phyloP scores from a whole-genome alignment of 305 asterid genomes.

The Fraxinus baroniana region DNA sequence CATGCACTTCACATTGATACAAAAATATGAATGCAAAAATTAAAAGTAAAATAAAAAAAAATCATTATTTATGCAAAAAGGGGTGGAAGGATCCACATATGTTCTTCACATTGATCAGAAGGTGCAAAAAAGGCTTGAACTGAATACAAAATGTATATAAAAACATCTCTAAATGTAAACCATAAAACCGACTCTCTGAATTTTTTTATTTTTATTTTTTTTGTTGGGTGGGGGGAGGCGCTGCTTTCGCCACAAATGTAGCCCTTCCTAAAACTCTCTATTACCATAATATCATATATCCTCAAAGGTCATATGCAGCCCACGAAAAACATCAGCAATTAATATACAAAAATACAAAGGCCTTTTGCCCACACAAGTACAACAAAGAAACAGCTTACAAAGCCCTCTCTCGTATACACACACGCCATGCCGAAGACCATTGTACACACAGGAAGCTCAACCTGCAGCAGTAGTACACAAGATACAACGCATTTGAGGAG shows the following conservation, averaged over 20 bases:
- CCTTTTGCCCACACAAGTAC: conserved; percentile 27
- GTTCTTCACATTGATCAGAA: neutral
- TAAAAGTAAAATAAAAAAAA: too few species aligned
- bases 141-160: neutral
- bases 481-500: conserved; percentile 73
- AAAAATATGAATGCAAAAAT: neutral
- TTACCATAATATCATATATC: neutral
- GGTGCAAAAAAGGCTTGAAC: neutral
- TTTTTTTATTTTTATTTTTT: too few species aligned
- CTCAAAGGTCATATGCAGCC: conserved; percentile 7
- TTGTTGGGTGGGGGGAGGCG: neutral
- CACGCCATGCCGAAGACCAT: conserved; percentile 30
- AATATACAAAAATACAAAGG: conserved; percentile 15
- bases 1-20: neutral
- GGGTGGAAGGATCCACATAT: neutral
- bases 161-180: neutral
- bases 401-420: conserved; percentile 34
- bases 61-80: neutral
- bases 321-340: conserved; percentile 1
- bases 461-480: conserved; percentile 92
- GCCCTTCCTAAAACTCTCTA: neutral
- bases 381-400: conserved; percentile 16
- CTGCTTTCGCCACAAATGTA: neutral
- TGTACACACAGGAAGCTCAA: conserved; percentile 34
- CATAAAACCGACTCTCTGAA: neutral